A percentile compares a stretch with the other conserved stretches of the same genome.
phyloP scores from a whole-genome alignment of 2,329 filamentous ascomycete species.

The Lecanosticta acicola region DNA sequence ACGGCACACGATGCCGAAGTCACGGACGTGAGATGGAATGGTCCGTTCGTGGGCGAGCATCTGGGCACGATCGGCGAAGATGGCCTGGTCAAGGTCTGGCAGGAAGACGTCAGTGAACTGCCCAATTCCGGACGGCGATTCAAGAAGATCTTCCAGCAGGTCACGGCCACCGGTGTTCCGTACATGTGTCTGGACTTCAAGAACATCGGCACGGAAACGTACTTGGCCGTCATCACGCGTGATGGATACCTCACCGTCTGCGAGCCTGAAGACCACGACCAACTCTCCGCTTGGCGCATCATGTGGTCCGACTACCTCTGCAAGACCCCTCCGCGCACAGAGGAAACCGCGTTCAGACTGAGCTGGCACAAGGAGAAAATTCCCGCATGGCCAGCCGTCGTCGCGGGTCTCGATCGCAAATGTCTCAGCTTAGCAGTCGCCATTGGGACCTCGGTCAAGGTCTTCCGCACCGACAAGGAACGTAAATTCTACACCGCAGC shows the following conservation, averaged over 20 bases:
- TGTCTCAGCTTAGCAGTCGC: conserved; percentile 77
- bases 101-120: conserved; percentile 76
- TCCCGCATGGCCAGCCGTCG: conserved; percentile 68
- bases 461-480: conserved; percentile 71
- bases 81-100: conserved; percentile 86
- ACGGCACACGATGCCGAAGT: conserved; percentile 86
- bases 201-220: conserved; percentile 76
- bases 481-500: conserved; percentile 82
- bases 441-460: conserved; percentile 72
- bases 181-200: conserved; percentile 80
- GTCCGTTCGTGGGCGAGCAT: conserved; percentile 80
- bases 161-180: conserved; percentile 62
- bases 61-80: conserved; percentile 85
- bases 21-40: conserved; percentile 88
- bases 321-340: conserved; percentile 64
- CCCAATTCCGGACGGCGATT: conserved; percentile 73
- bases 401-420: conserved; percentile 75
- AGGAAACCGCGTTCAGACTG: conserved; percentile 81
- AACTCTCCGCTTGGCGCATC: conserved; percentile 66
- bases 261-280: conserved; percentile 81
- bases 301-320: conserved; percentile 74
- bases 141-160: conserved; percentile 59
- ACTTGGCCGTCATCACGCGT: conserved; percentile 76
- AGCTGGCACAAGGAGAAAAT: conserved; percentile 84
- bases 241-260: conserved; percentile 75